Conservation (phyloP, 768 basidiomycete species). For the Rhodosporidiobolus sp. region DNA sequence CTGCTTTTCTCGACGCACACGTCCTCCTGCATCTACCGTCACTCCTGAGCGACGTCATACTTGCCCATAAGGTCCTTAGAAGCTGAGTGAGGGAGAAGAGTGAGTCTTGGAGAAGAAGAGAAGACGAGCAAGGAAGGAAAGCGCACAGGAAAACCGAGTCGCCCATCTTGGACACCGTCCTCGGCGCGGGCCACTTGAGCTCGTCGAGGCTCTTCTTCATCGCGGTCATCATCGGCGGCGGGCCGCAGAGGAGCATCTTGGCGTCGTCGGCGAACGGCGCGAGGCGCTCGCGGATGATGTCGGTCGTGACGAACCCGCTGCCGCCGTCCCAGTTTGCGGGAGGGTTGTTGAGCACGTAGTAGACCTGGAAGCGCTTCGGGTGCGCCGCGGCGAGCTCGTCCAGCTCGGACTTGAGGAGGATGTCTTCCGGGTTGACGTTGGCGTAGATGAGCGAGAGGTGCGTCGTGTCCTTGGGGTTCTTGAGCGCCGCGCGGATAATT, state of each 20-base stretch:
- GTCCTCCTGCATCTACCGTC: too few species aligned
- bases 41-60: too few species aligned
- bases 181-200: slow-evolving; percentile 80
- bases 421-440: slow-evolving; percentile 88
- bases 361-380: slow-evolving; percentile 68
- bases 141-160: slow-evolving; percentile 51
- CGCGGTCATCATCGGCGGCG: slow-evolving; percentile 72
- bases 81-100: not conserved
- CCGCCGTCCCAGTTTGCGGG: slow-evolving; percentile 79
- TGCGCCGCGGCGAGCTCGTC: slow-evolving; percentile 69
- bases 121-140: not conserved
- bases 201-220: slow-evolving; percentile 89
- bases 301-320: slow-evolving; percentile 86
- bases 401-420: slow-evolving; percentile 82
- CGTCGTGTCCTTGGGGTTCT: slow-evolving; percentile 80
- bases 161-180: slow-evolving; percentile 85
- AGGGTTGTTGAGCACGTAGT: slow-evolving; percentile 92
- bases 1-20: too few species aligned
- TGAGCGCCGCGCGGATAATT: slow-evolving; percentile 88
- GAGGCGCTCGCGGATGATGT: slow-evolving; percentile 78
- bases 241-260: slow-evolving; percentile 83
- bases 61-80: too few species aligned
- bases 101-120: not conserved
- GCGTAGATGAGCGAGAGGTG: slow-evolving; percentile 87
- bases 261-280: slow-evolving; percentile 54